These are phyloP conservation scores for Tolypocladium paradoxum DNA, from an alignment of 2,329 filamentous ascomycete species.

Conservation along the genomic window DNA sequence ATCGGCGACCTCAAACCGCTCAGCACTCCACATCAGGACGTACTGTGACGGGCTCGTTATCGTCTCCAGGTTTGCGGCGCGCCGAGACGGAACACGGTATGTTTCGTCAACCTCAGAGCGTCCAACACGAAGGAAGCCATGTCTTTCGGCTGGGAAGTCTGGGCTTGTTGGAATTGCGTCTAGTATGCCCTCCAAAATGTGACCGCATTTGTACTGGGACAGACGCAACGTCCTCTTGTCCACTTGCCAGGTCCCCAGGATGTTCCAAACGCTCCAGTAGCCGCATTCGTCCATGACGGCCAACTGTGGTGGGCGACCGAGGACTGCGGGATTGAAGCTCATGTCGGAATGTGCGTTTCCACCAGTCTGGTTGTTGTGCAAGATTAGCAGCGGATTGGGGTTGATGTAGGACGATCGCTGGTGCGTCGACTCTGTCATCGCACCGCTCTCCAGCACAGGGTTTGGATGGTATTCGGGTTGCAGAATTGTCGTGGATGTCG, in stretches of 20 bases:
- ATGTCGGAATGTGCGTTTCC: slow-evolving; percentile 49
- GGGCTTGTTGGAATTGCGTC: slow-evolving; percentile 19
- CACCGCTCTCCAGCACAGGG: slow-evolving; percentile 17
- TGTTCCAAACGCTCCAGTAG: slow-evolving; percentile 58
- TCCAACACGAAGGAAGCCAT: slow-evolving; percentile 34
- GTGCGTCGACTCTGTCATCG: slow-evolving; percentile 1
- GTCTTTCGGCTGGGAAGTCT: slow-evolving; percentile 21
- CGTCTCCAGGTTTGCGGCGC: slow-evolving; percentile 1
- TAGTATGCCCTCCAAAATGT: slow-evolving; percentile 29
- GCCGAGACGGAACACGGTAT: slow-evolving; percentile 8
- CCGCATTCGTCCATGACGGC: slow-evolving; percentile 55
- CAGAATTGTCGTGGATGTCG: slow-evolving; percentile 39
- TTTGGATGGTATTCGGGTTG: slow-evolving; percentile 36
- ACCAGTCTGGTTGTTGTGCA: slow-evolving; percentile 43
- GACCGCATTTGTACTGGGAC: slow-evolving; percentile 28
- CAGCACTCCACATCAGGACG: slow-evolving; percentile 26
- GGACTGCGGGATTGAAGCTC: slow-evolving; percentile 46
- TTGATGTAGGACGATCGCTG: slow-evolving; percentile 39
- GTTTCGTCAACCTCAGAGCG: slow-evolving; percentile 10
- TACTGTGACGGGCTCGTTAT: slow-evolving; percentile 5
- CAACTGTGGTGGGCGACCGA: slow-evolving; percentile 45
- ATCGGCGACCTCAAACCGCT: slow-evolving; percentile 24
- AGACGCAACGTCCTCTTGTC: slow-evolving; percentile 22
- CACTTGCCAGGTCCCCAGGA: slow-evolving; percentile 27
- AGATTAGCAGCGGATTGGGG: slow-evolving; percentile 40